Evolutionary conservation across 345 rosid genomes (phyloP), one percentile per base, ranked within the genome.

Genomic region (Euphorbia lathyris): DNA sequence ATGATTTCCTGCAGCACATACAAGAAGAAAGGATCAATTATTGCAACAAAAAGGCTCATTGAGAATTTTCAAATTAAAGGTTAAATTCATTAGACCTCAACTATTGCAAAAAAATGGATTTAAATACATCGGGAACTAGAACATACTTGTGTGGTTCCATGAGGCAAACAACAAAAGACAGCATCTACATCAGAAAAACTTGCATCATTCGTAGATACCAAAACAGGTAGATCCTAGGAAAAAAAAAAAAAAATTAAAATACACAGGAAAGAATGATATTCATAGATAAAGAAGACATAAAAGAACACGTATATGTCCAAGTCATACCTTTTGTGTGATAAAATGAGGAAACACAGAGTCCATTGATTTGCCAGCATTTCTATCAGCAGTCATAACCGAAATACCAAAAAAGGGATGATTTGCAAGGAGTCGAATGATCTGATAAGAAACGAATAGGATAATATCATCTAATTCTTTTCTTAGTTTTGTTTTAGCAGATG

Each of bases 341-440:
- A 92, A 83, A 60, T 96, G 97, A 61, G 95, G 90, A 82, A 92
- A 96, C 48, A 89, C 96, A 9, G 97, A 86, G 68, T 85, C 93
- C 76, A 96, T 86, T 42, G 96, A 77, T 71, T 90, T 94, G n/a
- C 99, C 98, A 58, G 98, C 98, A 83, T 96, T 96, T 79, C 97
- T 90, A 76, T 96, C 99, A 38, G 99, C 98, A 68, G 98, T 96
- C 97, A 92, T 90, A 60, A 90, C 68, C 42, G 86, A 83, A 71
- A 96, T 83, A 40, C 84, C 80, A 23, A 90, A 90, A 70, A 83
- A 81, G 4, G 94, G 90, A 86, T 96, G 96, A 72, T 83, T 90
- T 53, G 86, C 85, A 17, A 96, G 87, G 34, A 92, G 90, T 70
- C 99, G 78, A 51, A 92, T 88, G 38, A 92, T 88, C 99, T 92